A percentile compares a stretch with the other conserved stretches of the same genome.
These are phyloP conservation scores for Fusarium annulatum DNA, from an alignment of 2,329 filamentous ascomycete species.

Conservation along the genomic window DNA sequence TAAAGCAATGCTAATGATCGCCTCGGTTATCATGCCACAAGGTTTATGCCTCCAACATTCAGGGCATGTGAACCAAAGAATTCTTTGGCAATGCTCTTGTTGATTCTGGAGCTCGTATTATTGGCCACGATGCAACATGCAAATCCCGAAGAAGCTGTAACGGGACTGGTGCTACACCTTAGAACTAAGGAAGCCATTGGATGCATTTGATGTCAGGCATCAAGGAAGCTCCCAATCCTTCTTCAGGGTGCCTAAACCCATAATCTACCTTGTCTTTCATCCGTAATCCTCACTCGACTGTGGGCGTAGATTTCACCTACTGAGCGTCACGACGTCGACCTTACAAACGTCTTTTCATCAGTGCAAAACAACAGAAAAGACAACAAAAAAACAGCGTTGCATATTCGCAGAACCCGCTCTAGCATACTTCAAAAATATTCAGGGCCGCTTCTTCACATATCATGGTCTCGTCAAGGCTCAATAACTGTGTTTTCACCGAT, in stretches of 20 bases:
- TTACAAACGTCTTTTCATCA: not conserved
- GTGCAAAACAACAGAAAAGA: not conserved
- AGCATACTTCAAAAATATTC: not conserved
- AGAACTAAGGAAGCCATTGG: not conserved
- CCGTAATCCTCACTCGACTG: not conserved
- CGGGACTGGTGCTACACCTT: not conserved
- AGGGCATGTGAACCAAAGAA: not conserved
- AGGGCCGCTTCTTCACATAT: too few species aligned
- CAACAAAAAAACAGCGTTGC: too few species aligned
- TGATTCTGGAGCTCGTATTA: not conserved
- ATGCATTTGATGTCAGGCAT: not conserved
- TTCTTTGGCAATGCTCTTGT: not conserved
- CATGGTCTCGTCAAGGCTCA: not conserved
- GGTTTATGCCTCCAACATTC: not conserved
- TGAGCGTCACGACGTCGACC: not conserved
- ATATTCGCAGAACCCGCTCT: too few species aligned
- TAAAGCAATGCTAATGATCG: not conserved
- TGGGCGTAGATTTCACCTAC: not conserved
- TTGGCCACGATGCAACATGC: not conserved
- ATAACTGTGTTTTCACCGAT: not conserved
- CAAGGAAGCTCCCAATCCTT: not conserved
- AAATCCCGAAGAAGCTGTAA: not conserved
- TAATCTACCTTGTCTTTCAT: not conserved
- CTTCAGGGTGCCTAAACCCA: not conserved
- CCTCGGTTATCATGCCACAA: not conserved